Evolutionary conservation across 805 yeast species (phyloP).

Genomic region (Ogataea glucozyma): DNA sequence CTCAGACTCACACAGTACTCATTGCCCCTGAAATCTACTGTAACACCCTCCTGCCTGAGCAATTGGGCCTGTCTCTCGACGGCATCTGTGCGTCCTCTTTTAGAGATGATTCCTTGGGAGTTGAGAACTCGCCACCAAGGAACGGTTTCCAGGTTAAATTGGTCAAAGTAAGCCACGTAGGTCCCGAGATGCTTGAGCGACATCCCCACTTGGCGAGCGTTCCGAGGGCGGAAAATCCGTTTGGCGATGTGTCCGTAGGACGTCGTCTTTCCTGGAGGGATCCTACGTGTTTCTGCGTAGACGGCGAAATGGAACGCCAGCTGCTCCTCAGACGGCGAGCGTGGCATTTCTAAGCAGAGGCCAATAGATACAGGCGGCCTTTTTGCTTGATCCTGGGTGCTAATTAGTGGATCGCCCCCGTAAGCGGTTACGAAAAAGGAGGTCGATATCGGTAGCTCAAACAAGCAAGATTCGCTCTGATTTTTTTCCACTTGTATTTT

Average conservation of each 20-base stretch:
- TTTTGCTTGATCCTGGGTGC: too few relatives aligned
- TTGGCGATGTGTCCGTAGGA: conserved; percentile 77
- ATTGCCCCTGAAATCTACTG: conserved; percentile 33
- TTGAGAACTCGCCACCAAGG: conserved; percentile 85
- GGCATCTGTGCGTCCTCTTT: conserved; percentile 43
- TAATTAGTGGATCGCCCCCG: too few relatives aligned
- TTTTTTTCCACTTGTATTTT: neutral
- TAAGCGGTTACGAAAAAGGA: too few relatives aligned
- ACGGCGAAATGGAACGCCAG: conserved; percentile 57
- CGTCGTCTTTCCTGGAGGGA: conserved; percentile 67
- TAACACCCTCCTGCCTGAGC: conserved; percentile 51
- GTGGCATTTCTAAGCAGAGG: conserved; percentile 39
- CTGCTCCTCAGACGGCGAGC: conserved; percentile 36
- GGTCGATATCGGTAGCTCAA: too few relatives aligned
- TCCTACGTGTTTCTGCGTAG: conserved; percentile 48
- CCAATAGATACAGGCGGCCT: too few relatives aligned
- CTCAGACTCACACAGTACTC: conserved; percentile 42
- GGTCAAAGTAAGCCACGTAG: conserved; percentile 17
- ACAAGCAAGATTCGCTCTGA: neutral
- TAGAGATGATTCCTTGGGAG: conserved; percentile 63
- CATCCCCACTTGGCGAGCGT: conserved; percentile 74
- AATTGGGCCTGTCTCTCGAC: conserved; percentile 47
- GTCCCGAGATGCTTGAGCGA: conserved; percentile 58
- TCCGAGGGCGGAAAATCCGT: conserved; percentile 58
- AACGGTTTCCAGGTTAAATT: conserved; percentile 39